Evolutionary conservation across 2,329 filamentous ascomycete genomes (phyloP).

Genomic region (Dryadomyces sulphureus): DNA sequence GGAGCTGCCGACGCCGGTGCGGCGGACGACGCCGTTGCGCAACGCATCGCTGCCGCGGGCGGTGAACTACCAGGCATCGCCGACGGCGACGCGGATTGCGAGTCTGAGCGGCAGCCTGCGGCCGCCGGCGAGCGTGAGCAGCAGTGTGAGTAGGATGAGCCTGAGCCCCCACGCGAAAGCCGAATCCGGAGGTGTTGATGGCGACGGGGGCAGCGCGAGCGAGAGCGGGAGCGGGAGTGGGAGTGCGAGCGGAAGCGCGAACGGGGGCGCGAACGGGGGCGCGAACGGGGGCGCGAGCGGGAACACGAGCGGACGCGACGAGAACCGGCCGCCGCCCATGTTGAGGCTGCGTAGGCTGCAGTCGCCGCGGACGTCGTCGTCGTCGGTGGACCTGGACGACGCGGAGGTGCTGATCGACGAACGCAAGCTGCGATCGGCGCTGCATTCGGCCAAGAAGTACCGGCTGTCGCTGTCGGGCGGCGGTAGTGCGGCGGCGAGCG

Average conservation of each 20-base stretch:
- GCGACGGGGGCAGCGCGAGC: not conserved
- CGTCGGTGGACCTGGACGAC: conserved; percentile 4
- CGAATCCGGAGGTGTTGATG: not conserved
- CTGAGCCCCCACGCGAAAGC: too few relatives aligned
- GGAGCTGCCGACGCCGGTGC: conserved; percentile 5
- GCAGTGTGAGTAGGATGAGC: not conserved
- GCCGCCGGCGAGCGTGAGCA: conserved; percentile 17
- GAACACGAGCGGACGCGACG: conserved; percentile 20
- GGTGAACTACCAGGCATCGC: conserved; percentile 32
- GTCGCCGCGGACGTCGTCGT: conserved; percentile 6
- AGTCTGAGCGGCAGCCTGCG: conserved; percentile 9
- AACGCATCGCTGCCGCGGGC: conserved; percentile 33
- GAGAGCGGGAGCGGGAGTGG: not conserved
- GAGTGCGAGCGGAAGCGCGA: not conserved
- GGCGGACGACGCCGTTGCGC: conserved; percentile 27
- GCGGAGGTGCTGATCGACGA: conserved; percentile 25
- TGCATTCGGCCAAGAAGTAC: conserved; percentile 35
- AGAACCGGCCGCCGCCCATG: conserved; percentile 29
- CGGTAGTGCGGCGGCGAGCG: not conserved
- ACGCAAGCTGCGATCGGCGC: conserved; percentile 38
- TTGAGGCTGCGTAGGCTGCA: conserved; percentile 9
- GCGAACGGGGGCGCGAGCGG: not conserved
- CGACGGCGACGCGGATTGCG: conserved; percentile 18
- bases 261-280: not conserved
- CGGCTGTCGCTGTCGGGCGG: conserved; percentile 22